These are phyloP conservation scores for Xylariaceae sp. DNA, from an alignment of 2,329 filamentous ascomycete genomes.

Conservation along the genomic window DNA sequence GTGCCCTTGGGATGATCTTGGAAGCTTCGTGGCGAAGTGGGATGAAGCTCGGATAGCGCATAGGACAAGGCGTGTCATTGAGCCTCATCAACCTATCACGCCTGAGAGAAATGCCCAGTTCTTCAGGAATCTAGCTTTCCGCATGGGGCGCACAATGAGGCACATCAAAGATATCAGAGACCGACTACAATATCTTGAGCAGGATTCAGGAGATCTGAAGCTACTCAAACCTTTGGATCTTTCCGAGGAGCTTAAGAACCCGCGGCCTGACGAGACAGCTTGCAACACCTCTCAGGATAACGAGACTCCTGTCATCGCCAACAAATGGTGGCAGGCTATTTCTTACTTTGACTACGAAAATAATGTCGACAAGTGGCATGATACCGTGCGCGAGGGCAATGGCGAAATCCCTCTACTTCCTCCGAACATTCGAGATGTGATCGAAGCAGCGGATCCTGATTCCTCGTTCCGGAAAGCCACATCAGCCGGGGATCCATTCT, in stretches of 20 bases:
- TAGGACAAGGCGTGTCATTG: background rate
- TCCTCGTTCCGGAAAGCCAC: slow-evolving; percentile 14
- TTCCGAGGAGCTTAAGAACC: slow-evolving; percentile 11
- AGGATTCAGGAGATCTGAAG: background rate
- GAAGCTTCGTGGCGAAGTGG: slow-evolving; percentile 10
- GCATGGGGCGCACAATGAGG: slow-evolving; percentile 36
- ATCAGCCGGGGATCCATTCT: slow-evolving; percentile 18
- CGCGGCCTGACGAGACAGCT: slow-evolving; percentile 8
- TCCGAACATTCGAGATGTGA: slow-evolving; percentile 27
- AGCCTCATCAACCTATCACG: slow-evolving; percentile 12
- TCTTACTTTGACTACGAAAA: slow-evolving; percentile 14
- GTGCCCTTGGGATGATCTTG: slow-evolving; percentile 20
- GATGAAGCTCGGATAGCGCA: background rate
- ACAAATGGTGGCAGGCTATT: slow-evolving; percentile 22
- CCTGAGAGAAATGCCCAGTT: slow-evolving; percentile 27
- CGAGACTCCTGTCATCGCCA: background rate
- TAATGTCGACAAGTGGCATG: slow-evolving; percentile 19
- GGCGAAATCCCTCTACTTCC: slow-evolving; percentile 22
- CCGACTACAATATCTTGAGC: slow-evolving; percentile 18
- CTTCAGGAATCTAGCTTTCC: slow-evolving; percentile 35
- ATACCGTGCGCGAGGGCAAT: slow-evolving; percentile 17
- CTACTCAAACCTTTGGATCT: slow-evolving; percentile 9
- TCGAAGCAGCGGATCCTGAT: slow-evolving; percentile 31
- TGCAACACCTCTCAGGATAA: background rate
- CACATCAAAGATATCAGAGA: slow-evolving; percentile 21